Base-by-base conservation (phyloP, 805 yeast species). In the Cyberlindnera euphorbiae region DNA sequence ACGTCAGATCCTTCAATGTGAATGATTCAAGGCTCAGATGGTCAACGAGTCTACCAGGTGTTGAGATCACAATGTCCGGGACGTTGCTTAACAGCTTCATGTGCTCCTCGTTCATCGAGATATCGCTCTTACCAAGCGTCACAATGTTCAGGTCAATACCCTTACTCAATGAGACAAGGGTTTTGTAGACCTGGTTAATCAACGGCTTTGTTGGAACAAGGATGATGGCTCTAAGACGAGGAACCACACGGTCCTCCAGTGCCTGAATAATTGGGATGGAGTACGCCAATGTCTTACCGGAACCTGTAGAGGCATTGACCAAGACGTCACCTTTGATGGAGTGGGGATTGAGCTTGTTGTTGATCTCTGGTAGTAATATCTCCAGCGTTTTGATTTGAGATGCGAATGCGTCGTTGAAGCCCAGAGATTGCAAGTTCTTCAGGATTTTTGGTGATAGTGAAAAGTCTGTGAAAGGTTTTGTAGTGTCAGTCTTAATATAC, bases 231-330 rank as follows among this genome's bases (percentile, higher is more conserved):
- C 96, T 63, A 4, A 85, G 58, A 35, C 77, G 66, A 2, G 94
- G 89, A 2, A 87, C 87, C 2, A 72, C 64, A 39, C 96, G 70
- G 8, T 62, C 59, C 12, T 68, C 62, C 35, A 90, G 64, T 3
- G 77, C 63, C 42, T 89, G 88, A 3, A 93, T 68, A 7, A 93
- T 71, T 2, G 98, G 97, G 2, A 90, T 69, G 33, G 78, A 69
- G 53, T 90, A 90, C 2, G 96, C 94, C 36, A 93, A 64, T 0
- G 98, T 90, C 56, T 90, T 90, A 52, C 98, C 98, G 0, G 95
- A 83, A 28, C 98, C 98, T 0, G 98, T 90, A 9, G 94, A 76
- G 2, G 98, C 95, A 59, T 90, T 89, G 6, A 90, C 95, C 30
- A 90, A 64, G 14, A 88, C 59, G 59, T 93, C 95, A 17, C 90